Base-by-base conservation (phyloP, 2,329 filamentous ascomycete species). In the Cercospora sojina region DNA sequence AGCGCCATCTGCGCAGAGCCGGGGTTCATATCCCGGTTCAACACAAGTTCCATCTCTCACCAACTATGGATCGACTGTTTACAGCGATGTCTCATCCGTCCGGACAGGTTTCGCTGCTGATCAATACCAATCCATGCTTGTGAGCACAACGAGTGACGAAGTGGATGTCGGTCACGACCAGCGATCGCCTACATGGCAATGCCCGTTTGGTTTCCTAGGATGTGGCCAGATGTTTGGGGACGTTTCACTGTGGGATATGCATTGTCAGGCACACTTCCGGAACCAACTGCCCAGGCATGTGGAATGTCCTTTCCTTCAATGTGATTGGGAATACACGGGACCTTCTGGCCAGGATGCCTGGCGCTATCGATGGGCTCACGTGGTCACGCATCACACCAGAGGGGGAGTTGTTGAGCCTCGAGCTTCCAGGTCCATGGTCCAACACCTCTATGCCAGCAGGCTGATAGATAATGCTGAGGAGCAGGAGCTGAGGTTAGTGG, bases 121-220 rank as follows among this genome's bases (percentile, higher is more conserved):
- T 29, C 16, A 20, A 31, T 57, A 23, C 16, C 53, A 3, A 31
- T 1, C 12, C 29, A 57, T 32, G 8, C 23, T 18, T n/a, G 31
- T n/a, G 5, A 20, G 29, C 53, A 23, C 27, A 12, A 7, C 27
- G n/a, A 57, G 31, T 23, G 31, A 20, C 12, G 53, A 20, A 20
- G 29, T 23, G 0, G 20, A 49, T 1, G 23, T 16, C 3, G 41
- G 16, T 1, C 57, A 8, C 16, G 27, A 31, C 47, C 29, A 18
- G 6, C 55, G 20, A 23, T 43, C 47, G 6, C 58, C 29, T 16
- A 53, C 20, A 3, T 69, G 66, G 60, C 65, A 56, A 43, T 72
- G 70, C 62, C 69, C 67, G 2, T 72, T 70, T 60, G 43, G 61
- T 5, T 68, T 70, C 57, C 67, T 74, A 35, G 64, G 62, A 13